Conservation (phyloP, 345 rosid species). For the Isatis tinctoria region DNA sequence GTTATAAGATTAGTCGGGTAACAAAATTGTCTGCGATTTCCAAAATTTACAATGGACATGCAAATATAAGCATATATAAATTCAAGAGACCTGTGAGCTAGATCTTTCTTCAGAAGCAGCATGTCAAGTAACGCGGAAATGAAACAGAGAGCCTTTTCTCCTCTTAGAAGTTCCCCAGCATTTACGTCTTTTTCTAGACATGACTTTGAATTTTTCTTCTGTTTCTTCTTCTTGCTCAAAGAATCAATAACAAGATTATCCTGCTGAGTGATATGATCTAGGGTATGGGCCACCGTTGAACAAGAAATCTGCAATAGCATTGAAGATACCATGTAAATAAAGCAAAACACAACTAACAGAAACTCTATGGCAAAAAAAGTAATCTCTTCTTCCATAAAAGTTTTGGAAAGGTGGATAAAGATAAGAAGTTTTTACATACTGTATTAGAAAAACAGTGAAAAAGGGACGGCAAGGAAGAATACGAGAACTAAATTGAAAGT, state of each 20-base stretch:
- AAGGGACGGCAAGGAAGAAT: neutral
- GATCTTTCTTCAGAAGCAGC: conserved; percentile 71
- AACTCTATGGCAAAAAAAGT: neutral
- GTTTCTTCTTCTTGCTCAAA: conserved; percentile 61
- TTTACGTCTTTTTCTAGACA: conserved; percentile 28
- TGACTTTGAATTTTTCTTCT: conserved; percentile 41
- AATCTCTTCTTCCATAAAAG: neutral
- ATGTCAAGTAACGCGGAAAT: conserved; percentile 74
- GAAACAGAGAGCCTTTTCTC: conserved; percentile 45
- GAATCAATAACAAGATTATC: conserved; percentile 34
- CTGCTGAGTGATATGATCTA: conserved; percentile 43
- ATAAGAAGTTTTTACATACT: neutral
- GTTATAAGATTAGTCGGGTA: conserved; percentile 7
- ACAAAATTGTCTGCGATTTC: conserved; percentile 5
- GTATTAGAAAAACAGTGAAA: neutral
- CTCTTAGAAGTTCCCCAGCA: conserved; percentile 30
- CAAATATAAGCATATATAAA: conserved; percentile 9
- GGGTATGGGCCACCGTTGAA: conserved; percentile 52
- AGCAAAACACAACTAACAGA: conserved; percentile 1
- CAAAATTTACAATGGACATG: neutral
- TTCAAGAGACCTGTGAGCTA: conserved; percentile 56
- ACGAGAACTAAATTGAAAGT: neutral
- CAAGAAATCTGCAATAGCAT: conserved; percentile 56
- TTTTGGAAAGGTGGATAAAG: neutral
- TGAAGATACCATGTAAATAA: neutral